A percentile compares a stretch with the other conserved stretches of the same genome.
phyloP scores from a whole-genome alignment of 768 basidiomycete species.

The Boletus sensibilis region DNA sequence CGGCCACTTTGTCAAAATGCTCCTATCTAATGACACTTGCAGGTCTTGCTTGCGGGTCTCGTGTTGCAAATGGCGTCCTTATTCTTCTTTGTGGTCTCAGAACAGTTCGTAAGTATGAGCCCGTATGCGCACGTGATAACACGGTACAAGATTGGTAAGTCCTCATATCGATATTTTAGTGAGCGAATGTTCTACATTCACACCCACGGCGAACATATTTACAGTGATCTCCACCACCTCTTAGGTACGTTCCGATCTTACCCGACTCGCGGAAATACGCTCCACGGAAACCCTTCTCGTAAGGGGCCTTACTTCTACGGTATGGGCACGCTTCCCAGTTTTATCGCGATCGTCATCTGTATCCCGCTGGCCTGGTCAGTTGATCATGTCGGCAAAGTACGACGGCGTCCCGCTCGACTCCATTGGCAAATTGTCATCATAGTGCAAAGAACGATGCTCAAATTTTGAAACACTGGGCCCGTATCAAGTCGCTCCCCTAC shows the following conservation, averaged over 20 bases:
- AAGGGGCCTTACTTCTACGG: not conserved
- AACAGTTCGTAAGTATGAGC: too few relatives aligned
- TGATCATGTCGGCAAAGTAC: not conserved
- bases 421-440: not conserved
- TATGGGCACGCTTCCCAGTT: slow-evolving; percentile 3
- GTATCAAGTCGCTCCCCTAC: not conserved
- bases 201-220: too few relatives aligned
- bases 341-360: slow-evolving; percentile 4
- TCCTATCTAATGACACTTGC: not conserved
- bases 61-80: not conserved
- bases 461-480: not conserved
- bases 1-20: not conserved
- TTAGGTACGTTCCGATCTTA: not conserved
- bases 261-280: not conserved
- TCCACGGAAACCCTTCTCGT: not conserved
- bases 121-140: not conserved
- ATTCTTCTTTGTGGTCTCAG: too few relatives aligned
- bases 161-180: not conserved
- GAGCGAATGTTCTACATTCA: not conserved
- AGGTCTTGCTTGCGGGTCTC: not conserved
- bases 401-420: slow-evolving; percentile 3
- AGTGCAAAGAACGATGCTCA: not conserved
- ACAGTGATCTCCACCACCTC: not conserved
- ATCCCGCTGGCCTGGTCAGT: not conserved
- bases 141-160: not conserved